Evolutionary conservation across 768 basidiomycete species (phyloP).

Genomic region (Collybiopsis confluens): DNA sequence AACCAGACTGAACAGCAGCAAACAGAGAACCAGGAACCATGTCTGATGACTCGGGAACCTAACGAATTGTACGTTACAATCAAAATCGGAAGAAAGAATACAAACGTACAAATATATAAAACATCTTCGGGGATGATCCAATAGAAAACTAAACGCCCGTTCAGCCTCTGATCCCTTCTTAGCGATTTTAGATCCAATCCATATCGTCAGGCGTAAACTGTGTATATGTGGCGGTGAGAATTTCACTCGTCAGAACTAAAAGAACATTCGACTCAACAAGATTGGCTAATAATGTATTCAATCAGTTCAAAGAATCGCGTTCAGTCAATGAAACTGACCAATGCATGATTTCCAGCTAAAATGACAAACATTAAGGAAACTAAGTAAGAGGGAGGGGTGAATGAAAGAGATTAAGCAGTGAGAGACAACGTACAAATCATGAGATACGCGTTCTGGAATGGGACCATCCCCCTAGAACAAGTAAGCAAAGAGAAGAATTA

Average conservation of each 20-base stretch:
- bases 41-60: slow-evolving; percentile 74
- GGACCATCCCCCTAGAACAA: slow-evolving; percentile 53
- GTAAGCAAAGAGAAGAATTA: neutral
- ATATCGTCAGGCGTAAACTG: slow-evolving; percentile 19
- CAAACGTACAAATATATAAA: slow-evolving; percentile 54
- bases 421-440: slow-evolving; percentile 50
- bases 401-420: neutral
- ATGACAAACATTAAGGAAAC: slow-evolving; percentile 58
- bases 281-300: slow-evolving; percentile 38
- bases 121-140: slow-evolving; percentile 73
- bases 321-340: slow-evolving; percentile 38
- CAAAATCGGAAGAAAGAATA: neutral
- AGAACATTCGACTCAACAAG: slow-evolving; percentile 44
- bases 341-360: slow-evolving; percentile 73
- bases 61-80: neutral
- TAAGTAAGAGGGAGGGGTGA: slow-evolving; percentile 11
- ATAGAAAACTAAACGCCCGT: slow-evolving; percentile 63
- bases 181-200: slow-evolving; percentile 52
- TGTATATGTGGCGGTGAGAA: too few species aligned
- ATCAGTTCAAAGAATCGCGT: neutral
- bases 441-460: slow-evolving; percentile 61
- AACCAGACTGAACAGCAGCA: slow-evolving; percentile 50
- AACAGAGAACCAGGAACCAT: slow-evolving; percentile 60
- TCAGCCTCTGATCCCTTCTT: slow-evolving; percentile 37
- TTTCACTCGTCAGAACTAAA: too few species aligned